A percentile compares a stretch with the other conserved stretches of the same genome.
phyloP scores from a whole-genome alignment of 1,284 basidiomycete genomes.

The Porodaedalea pini region DNA sequence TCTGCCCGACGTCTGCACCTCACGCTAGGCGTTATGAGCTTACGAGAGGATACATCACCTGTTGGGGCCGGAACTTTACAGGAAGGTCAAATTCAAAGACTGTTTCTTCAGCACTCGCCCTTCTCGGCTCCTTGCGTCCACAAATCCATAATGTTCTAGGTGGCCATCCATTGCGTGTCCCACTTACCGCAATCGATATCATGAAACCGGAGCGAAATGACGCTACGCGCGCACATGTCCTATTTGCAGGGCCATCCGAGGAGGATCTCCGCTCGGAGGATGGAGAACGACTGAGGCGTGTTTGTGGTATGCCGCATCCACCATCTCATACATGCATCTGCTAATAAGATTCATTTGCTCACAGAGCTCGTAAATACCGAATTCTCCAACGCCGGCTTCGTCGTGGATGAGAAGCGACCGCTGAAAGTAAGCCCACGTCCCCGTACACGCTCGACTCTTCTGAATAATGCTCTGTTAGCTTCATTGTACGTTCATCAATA shows the following conservation, averaged over 20 bases:
- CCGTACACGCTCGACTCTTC: constrained; percentile 1
- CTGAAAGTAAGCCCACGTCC: constrained; percentile 49
- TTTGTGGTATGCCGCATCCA: constrained; percentile 41
- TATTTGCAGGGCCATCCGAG: constrained; percentile 50
- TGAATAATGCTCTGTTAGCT: constrained; percentile 37
- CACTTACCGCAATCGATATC: constrained; percentile 48
- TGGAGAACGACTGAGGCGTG: constrained; percentile 30
- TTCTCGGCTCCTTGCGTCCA: constrained; percentile 47
- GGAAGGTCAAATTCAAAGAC: constrained; percentile 31
- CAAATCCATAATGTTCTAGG: constrained; percentile 34
- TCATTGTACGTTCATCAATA: constrained; percentile 68
- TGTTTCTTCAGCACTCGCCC: constrained; percentile 41
- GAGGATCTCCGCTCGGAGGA: constrained; percentile 28
- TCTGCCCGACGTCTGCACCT: constrained; percentile 61
- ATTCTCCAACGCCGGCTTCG: constrained; percentile 47
- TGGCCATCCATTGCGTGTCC: constrained; percentile 36
- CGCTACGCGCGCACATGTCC: constrained; percentile 45
- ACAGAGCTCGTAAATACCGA: constrained; percentile 41
- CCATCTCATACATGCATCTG: constrained; percentile 20
- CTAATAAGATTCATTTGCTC: background rate
- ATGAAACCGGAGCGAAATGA: constrained; percentile 44
- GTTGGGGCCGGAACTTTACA: background rate
- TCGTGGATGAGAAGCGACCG: constrained; percentile 45
- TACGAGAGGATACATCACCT: constrained; percentile 28
- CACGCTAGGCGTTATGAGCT: constrained; percentile 68